These are phyloP conservation scores for Vitis hybrid DNA, from an alignment of 177 flowering plant genomes.

Conservation along the genomic window DNA sequence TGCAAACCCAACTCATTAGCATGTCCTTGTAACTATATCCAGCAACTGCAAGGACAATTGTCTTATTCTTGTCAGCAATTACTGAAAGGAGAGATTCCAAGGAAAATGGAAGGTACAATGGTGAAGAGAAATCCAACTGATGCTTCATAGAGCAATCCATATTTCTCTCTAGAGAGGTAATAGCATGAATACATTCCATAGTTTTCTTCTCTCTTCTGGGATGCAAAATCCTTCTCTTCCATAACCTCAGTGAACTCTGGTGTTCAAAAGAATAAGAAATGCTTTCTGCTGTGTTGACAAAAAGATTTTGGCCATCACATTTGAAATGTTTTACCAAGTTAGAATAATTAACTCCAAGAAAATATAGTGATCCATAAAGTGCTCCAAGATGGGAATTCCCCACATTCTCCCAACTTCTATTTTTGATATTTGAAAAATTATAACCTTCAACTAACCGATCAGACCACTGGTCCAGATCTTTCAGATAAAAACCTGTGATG, in stretches of 20 bases:
- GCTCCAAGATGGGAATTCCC: slow-evolving; percentile 64
- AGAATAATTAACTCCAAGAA: slow-evolving; percentile 48
- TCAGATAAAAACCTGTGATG: slow-evolving; percentile 51
- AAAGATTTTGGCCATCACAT: slow-evolving; percentile 50
- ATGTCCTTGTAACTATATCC: slow-evolving; percentile 91
- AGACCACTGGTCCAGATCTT: slow-evolving; percentile 23
- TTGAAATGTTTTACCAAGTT: slow-evolving; percentile 47
- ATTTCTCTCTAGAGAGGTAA: slow-evolving; percentile 24
- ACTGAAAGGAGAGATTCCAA: slow-evolving; percentile 60
- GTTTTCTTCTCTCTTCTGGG: slow-evolving; percentile 36
- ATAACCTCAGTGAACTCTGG: slow-evolving; percentile 20
- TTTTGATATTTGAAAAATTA: slow-evolving; percentile 12
- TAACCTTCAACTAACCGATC: slow-evolving; percentile 14
- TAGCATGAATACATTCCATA: slow-evolving; percentile 34
- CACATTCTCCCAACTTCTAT: slow-evolving; percentile 60
- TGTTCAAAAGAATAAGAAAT: slow-evolving; percentile 27
- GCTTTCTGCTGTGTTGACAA: slow-evolving; percentile 34
- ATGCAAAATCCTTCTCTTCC: slow-evolving; percentile 34
- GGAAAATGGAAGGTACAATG: slow-evolving; percentile 54
- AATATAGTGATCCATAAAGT: slow-evolving; percentile 66
- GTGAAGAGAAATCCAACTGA: slow-evolving; percentile 18
- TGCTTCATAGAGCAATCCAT: slow-evolving; percentile 35
- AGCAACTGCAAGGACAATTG: slow-evolving; percentile 77
- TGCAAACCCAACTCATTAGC: slow-evolving; percentile 98
- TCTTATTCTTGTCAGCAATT: slow-evolving; percentile 58